Base-by-base conservation (phyloP, 1,139 yeast species). In the Lipomyces yarrowii region DNA sequence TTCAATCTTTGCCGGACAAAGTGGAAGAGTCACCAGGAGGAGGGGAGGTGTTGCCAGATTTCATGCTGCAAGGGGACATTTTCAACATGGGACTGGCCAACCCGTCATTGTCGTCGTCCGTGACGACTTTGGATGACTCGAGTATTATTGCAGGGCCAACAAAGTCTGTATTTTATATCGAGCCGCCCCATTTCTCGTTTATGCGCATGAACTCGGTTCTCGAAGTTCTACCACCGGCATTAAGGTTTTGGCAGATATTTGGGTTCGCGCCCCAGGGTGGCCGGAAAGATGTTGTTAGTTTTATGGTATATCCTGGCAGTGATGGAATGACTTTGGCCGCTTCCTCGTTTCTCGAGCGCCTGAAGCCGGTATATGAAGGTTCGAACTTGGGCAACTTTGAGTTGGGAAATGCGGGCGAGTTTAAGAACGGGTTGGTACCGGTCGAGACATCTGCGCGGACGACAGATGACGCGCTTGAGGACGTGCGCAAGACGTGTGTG, bases 351-450 rank as follows among this genome's bases (percentile, higher is more conserved):
- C 60, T 77, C 4, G 70, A 71, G 8, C 66, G 69, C 13, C 65
- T 79, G 30, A 76, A 76, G 62, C 70, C 71, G n/a, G 72, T 74
- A 2, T 80, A 79, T 62, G 80, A 78, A 61, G 76, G 76, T 3
- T 77, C 79, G 59, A 73, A 73, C 5, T 71, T 79, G 5, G 82
- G 82, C 0, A 68, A 64, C 1, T 64, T 78, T 46, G 69, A 64
- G 7, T 62, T 77, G 8, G 75, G 77, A 2, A 71, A 73, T 6
- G 67, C 71, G 21, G 76, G 73, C 5, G 71, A 62, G 10, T 70
- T 68, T 13, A 61, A 63, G 32, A 59, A 61, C 37, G 71, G 71
- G 15, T 56, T 67, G 32, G 62, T 68, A 8, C 71, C 71, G 11
- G 57, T 68, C 6, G n/a, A 11, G 32, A 53, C 56, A 8, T 37